A percentile compares a stretch with the other conserved stretches of the same genome.
phyloP scores from a whole-genome alignment of 129 eudicot genomes.

The Solidago caesia region DNA sequence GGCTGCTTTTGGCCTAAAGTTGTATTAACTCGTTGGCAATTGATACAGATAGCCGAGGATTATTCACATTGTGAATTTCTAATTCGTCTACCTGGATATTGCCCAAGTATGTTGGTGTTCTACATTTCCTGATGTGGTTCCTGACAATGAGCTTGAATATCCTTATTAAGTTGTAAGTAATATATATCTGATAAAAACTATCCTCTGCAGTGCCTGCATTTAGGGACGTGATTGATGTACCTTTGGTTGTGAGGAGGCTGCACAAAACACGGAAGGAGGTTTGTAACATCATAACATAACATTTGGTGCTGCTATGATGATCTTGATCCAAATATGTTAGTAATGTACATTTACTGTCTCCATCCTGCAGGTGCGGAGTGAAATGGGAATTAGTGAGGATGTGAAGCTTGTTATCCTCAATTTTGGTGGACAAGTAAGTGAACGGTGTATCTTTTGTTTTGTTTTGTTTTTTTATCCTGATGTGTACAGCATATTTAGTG shows the following conservation, averaged over 20 bases:
- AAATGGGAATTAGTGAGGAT: conserved; percentile 82
- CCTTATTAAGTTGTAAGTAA: neutral
- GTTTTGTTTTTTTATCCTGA: no score
- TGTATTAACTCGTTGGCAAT: neutral
- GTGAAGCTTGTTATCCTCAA: conserved; percentile 84
- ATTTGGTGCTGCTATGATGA: conserved; percentile 8
- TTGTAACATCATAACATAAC: conserved; percentile 3
- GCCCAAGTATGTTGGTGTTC: conserved; percentile 72
- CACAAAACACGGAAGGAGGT: conserved; percentile 93
- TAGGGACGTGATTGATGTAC: conserved; percentile 92
- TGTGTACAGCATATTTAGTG: no score
- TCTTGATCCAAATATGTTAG: neutral
- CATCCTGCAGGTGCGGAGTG: conserved; percentile 67
- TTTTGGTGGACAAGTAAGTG: conserved; percentile 95
- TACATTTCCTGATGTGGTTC: conserved; percentile 8
- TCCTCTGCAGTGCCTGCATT: conserved; percentile 89
- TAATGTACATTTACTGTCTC: neutral
- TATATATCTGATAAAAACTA: neutral
- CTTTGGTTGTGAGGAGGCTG: conserved; percentile 89
- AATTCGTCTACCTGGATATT: conserved; percentile 95
- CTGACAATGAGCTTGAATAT: neutral
- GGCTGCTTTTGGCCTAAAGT: neutral
- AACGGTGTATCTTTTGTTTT: neutral
- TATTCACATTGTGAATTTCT: conserved; percentile 95
- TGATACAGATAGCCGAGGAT: conserved; percentile 92